These are phyloP conservation scores for Paramyrothecium sp. DNA, from an alignment of 2,329 filamentous ascomycete genomes.

Conservation along the genomic window DNA sequence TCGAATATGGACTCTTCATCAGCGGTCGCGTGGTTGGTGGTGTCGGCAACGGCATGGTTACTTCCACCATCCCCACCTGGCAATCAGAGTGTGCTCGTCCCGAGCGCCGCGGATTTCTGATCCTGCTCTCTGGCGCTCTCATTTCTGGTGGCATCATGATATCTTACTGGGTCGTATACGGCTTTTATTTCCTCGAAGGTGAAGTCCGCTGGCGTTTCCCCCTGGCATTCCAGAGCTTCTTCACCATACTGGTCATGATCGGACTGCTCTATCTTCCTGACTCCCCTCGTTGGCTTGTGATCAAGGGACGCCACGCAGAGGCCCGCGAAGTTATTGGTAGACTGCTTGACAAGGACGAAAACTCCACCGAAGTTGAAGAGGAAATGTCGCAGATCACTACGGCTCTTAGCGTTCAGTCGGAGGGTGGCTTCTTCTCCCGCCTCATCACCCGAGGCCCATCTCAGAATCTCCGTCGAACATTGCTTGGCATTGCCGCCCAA, in stretches of 20 bases:
- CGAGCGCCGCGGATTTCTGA: slow-evolving; percentile 23
- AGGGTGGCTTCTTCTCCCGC: slow-evolving; percentile 24
- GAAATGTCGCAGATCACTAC: slow-evolving; percentile 1
- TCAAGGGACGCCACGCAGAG: slow-evolving; percentile 30
- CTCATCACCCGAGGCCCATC: slow-evolving; percentile 44
- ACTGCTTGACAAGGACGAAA: slow-evolving; percentile 6
- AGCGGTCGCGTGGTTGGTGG: slow-evolving; percentile 22
- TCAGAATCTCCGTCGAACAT: slow-evolving; percentile 36
- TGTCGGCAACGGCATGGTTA: slow-evolving; percentile 25
- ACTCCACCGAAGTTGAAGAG: not conserved
- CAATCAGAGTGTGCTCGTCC: slow-evolving; percentile 25
- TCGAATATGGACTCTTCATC: slow-evolving; percentile 21
- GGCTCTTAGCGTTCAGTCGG: slow-evolving; percentile 19
- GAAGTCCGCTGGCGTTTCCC: slow-evolving; percentile 30
- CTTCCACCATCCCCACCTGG: slow-evolving; percentile 25
- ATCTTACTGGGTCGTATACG: slow-evolving; percentile 29
- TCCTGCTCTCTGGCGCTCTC: slow-evolving; percentile 22
- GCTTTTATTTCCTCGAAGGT: slow-evolving; percentile 27
- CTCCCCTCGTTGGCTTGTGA: slow-evolving; percentile 46
- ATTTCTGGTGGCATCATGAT: slow-evolving; percentile 27
- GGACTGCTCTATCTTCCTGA: slow-evolving; percentile 51
- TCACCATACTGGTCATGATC: slow-evolving; percentile 44
- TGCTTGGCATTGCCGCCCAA: slow-evolving; percentile 19
- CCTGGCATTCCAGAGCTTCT: slow-evolving; percentile 27
- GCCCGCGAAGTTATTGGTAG: slow-evolving; percentile 20